Evolutionary conservation across 768 basidiomycete genomes (phyloP), one percentile per base, ranked within the genome.

Genomic region (Naganishia kalamii): DNA sequence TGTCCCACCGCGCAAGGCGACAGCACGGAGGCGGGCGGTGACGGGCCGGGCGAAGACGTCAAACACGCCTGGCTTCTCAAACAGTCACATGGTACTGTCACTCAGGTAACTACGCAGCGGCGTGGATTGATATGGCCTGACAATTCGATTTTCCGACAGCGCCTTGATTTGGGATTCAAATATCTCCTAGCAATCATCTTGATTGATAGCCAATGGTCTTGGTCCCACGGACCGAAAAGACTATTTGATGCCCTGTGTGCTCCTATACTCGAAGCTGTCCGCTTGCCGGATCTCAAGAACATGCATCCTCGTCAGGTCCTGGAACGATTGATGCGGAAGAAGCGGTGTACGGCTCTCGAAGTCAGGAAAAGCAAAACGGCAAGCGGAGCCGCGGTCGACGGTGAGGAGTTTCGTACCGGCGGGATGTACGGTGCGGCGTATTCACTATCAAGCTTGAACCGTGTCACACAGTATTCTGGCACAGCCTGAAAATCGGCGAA

Each of bases 231-330:
- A 37, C 54, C 54, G 8, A 23, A 17, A 15, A 41, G 13, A 23
- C 4, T 57, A 7, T 57, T 57, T 25, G 37, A 57, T 12, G n/a
- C 23, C 27, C n/a, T 13, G 33, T 57, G 54, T 23, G 27, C 11
- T 13, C n/a, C 33, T 15, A 12, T n/a, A 3, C 13, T 57, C 21
- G 3, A 23, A 5, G 12, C 35, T 40, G 10, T 57, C 1, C 11
- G 2, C 37, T 21, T 57, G 21, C 54, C 54, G 10, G 35, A 57
- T 19, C 27, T 57, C 21, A 23, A 57, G 13, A 57, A 11, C 37
- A n/a, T 40, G 13, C 54, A 57, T 57, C 54, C 54, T 57, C 54
- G 54, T n/a, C 54, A 57, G 40, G 33, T 12, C 6, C 37, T 57
- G 54, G 54, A 57, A 27, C 19, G 27, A 15, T 35, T 21, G 12